Percentiles rank a stretch among this genome's conserved stretches.
Conservation (phyloP, 768 basidiomycete genomes). For the Leucocoprinus leucothites region DNA sequence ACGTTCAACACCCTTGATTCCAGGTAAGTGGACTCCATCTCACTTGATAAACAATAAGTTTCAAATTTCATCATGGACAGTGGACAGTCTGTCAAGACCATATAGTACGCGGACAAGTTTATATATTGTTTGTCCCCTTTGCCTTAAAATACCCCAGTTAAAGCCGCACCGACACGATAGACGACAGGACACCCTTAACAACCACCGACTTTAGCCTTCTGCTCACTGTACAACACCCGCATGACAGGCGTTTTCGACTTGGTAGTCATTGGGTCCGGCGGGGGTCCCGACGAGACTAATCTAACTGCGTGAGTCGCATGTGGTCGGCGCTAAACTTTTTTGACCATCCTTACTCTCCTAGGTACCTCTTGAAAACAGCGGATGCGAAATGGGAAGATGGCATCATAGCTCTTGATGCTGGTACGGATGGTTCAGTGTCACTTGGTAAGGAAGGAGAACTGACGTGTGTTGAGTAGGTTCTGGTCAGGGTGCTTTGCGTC, state of each 20-base stretch:
- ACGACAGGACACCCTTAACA: not conserved
- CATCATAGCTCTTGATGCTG: constrained; percentile 83
- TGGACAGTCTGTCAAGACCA: too few species aligned
- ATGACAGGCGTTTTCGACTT: constrained; percentile 59
- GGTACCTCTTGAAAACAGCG: constrained; percentile 85
- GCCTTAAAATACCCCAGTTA: not conserved
- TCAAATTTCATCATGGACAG: not conserved
- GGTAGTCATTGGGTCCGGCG: constrained; percentile 78
- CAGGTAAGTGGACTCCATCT: not conserved
- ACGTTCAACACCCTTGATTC: not conserved
- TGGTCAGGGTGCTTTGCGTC: constrained; percentile 73
- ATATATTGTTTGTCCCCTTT: constrained; percentile 2
- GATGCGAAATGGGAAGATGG: constrained; percentile 74
- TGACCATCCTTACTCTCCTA: constrained; percentile 26
- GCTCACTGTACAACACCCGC: not conserved
- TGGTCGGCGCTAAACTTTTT: constrained; percentile 14
- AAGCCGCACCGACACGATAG: constrained; percentile 7
- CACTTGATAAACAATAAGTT: not conserved
- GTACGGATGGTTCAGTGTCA: constrained; percentile 34
- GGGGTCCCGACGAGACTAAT: constrained; percentile 89
- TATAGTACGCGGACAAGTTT: not conserved
- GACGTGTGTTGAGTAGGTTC: constrained; percentile 52
- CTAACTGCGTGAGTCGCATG: constrained; percentile 67
- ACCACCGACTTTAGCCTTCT: not conserved
- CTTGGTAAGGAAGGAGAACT: not conserved